These are phyloP conservation scores for Diutina sp. DNA, from an alignment of 1,139 yeast species.

Conservation along the genomic window DNA sequence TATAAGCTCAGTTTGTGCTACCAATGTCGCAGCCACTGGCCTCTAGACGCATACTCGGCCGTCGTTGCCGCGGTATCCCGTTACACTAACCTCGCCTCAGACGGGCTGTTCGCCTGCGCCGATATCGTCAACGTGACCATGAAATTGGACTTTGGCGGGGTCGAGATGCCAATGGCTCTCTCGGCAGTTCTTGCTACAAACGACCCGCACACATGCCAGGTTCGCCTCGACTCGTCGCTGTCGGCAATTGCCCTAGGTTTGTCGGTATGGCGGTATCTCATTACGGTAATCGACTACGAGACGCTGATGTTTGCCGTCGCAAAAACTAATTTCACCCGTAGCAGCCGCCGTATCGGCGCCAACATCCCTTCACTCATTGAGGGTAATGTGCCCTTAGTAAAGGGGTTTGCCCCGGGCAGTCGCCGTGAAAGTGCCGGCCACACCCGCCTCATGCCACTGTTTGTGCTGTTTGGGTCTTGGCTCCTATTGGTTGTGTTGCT, in stretches of 20 bases:
- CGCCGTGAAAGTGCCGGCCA: not conserved
- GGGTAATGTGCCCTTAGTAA: not conserved
- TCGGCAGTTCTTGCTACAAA: not conserved
- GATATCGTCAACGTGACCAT: not conserved
- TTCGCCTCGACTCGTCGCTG: not conserved
- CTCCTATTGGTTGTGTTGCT: not conserved
- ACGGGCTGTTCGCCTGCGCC: not conserved
- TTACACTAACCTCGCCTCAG: not conserved
- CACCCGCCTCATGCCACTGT: not conserved
- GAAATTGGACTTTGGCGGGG: not conserved
- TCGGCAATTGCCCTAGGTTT: not conserved
- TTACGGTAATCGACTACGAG: not conserved
- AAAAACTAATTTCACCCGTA: not conserved
- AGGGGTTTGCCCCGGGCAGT: not conserved
- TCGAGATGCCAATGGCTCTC: not conserved
- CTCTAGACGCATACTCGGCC: not conserved
- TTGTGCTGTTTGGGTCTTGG: not conserved
- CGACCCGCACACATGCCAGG: not conserved
- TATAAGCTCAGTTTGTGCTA: not conserved
- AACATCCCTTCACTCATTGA: not conserved
- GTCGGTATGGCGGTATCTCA: not conserved
- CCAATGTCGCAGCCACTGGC: not conserved
- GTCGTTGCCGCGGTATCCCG: not conserved
- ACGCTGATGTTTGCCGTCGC: constrained; percentile 1
- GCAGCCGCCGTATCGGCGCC: not conserved